These are phyloP conservation scores for Hypoxylon sp. DNA, from an alignment of 2,329 filamentous ascomycete species.

Conservation along the genomic window DNA sequence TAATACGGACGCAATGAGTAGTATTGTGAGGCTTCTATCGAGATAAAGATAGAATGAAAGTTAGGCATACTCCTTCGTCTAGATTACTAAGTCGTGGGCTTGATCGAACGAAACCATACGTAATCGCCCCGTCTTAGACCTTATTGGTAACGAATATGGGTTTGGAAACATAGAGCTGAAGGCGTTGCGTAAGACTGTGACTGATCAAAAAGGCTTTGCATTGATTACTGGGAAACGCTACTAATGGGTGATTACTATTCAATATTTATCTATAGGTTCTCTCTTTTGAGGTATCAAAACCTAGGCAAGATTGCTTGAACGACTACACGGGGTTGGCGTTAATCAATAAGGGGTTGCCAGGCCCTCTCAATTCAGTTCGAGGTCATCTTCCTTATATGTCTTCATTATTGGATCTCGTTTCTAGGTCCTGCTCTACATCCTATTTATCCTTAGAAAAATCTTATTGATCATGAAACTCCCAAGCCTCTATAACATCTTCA, in stretches of 20 bases:
- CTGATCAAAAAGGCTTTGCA: neutral
- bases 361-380: too few species aligned
- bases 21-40: too few species aligned
- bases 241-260: neutral
- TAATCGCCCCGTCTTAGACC: neutral
- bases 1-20: too few species aligned
- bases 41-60: too few species aligned
- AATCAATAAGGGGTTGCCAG: neutral
- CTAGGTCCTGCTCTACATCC: neutral
- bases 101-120: neutral
- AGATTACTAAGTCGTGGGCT: too few species aligned
- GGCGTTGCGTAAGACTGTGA: neutral
- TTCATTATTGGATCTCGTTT: neutral
- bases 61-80: too few species aligned
- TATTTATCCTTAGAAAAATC: neutral
- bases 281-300: too few species aligned
- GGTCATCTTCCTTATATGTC: neutral
- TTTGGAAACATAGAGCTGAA: too few species aligned
- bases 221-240: neutral
- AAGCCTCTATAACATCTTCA: neutral
- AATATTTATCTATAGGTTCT: neutral
- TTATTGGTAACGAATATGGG: neutral
- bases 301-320: neutral
- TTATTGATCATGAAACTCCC: neutral
- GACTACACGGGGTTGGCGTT: neutral